Conservation (phyloP, 2,329 filamentous ascomycete genomes). For the Beauveria brongniartii region DNA sequence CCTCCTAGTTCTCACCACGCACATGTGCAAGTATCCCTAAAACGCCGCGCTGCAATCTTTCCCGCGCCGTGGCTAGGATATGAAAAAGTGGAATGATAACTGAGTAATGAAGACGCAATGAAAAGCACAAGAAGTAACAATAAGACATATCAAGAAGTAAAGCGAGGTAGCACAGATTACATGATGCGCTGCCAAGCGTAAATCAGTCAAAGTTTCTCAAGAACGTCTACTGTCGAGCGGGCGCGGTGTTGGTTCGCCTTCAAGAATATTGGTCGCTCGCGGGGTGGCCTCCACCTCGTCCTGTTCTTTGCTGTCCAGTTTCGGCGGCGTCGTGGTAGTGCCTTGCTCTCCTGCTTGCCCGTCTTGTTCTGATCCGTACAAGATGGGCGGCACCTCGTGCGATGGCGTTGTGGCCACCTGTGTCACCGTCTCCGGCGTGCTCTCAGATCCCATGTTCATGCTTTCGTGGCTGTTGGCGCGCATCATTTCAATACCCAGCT, state of each 20-base stretch:
- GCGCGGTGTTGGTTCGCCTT: slow-evolving; percentile 30
- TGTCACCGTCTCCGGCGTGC: slow-evolving; percentile 42
- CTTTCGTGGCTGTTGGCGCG: slow-evolving; percentile 91
- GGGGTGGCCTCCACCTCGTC: slow-evolving; percentile 36
- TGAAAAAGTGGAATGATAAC: slow-evolving; percentile 12
- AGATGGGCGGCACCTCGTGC: slow-evolving; percentile 29
- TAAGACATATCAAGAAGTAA: slow-evolving; percentile 5
- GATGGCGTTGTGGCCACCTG: slow-evolving; percentile 42
- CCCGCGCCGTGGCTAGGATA: slow-evolving; percentile 11
- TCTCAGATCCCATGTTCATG: slow-evolving; percentile 46
- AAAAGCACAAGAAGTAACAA: neutral
- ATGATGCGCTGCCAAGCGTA: neutral
- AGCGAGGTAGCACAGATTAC: neutral
- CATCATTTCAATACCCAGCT: slow-evolving; percentile 96
- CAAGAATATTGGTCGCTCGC: slow-evolving; percentile 22
- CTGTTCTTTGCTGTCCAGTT: neutral
- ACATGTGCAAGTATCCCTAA: neutral
- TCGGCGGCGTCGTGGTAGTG: slow-evolving; percentile 5
- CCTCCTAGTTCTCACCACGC: neutral
- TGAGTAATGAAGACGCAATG: neutral
- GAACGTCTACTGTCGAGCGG: slow-evolving; percentile 19
- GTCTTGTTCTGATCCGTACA: slow-evolving; percentile 16
- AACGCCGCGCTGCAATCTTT: slow-evolving; percentile 18
- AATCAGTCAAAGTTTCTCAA: neutral
- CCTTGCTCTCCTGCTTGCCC: slow-evolving; percentile 12